Conservation (phyloP, 1,284 basidiomycete genomes). For the Meripilus lineatus region DNA sequence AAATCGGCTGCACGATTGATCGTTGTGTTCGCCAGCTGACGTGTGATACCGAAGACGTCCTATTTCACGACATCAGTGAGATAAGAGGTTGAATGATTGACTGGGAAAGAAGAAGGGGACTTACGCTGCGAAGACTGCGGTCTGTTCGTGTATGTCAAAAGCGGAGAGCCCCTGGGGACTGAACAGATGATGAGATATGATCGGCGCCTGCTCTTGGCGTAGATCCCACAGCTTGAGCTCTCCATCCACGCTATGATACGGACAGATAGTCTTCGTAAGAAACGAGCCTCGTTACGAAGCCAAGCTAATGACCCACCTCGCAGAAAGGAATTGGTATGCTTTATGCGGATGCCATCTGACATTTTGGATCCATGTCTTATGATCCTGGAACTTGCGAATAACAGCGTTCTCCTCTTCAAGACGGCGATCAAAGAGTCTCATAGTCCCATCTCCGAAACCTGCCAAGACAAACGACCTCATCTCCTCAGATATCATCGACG, state of each 20-base stretch:
- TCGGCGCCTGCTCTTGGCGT: conserved; percentile 59
- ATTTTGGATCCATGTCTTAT: conserved; percentile 90
- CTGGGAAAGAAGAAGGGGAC: conserved; percentile 26
- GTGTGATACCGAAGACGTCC: conserved; percentile 57
- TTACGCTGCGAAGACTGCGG: conserved; percentile 85
- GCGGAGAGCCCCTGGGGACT: conserved; percentile 75
- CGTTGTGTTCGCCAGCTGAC: conserved; percentile 62
- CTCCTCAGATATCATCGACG: conserved; percentile 79
- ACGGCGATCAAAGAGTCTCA: conserved; percentile 91
- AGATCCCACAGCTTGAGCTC: conserved; percentile 93
- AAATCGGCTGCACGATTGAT: conserved; percentile 54
- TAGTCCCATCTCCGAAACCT: conserved; percentile 89
- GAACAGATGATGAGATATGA: conserved; percentile 65
- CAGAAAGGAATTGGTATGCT: conserved; percentile 80
- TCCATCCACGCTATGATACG: conserved; percentile 70
- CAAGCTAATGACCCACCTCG: conserved; percentile 52
- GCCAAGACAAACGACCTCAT: conserved; percentile 80
- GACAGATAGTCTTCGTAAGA: conserved; percentile 3
- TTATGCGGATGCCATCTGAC: conserved; percentile 81
- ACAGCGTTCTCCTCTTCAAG: conserved; percentile 83
- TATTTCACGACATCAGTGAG: conserved; percentile 22
- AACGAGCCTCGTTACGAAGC: not conserved
- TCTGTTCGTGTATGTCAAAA: conserved; percentile 85
- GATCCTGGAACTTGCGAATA: conserved; percentile 78
- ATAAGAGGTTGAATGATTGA: conserved; percentile 3